A percentile compares a stretch with the other conserved stretches of the same genome.
These are phyloP conservation scores for Dactylella cylindrospora DNA, from an alignment of 2,329 filamentous ascomycete species.

Conservation along the genomic window DNA sequence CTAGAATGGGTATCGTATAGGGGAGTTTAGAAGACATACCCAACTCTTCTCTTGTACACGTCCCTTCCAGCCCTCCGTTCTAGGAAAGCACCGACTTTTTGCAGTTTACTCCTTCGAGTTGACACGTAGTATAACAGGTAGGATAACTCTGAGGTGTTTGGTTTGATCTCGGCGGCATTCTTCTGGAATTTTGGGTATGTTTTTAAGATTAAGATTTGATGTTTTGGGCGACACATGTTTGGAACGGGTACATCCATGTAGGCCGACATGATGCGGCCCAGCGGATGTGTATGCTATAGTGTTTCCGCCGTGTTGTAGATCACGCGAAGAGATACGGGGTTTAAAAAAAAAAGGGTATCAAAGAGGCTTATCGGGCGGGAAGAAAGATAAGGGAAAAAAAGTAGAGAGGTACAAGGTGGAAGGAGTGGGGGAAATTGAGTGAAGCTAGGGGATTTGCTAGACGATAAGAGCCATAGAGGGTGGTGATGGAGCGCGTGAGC, in stretches of 20 bases:
- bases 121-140: conserved; percentile 97
- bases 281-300: too few species aligned
- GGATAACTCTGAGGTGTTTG: conserved; percentile 93
- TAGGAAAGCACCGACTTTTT: conserved; percentile 91
- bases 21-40: conserved; percentile 59
- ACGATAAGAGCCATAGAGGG: conserved; percentile 20
- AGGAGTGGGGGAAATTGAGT: neutral
- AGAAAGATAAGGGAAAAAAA: neutral
- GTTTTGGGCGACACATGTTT: conserved; percentile 70
- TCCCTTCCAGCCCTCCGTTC: conserved; percentile 92
- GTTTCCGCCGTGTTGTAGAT: too few species aligned
- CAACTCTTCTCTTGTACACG: conserved; percentile 83
- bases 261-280: conserved; percentile 44
- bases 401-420: neutral
- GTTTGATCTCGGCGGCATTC: conserved; percentile 86
- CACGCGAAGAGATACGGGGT: too few species aligned
- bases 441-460: neutral
- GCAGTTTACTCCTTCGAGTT: conserved; percentile 89
- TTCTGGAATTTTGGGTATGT: conserved; percentile 94
- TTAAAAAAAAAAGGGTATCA: too few species aligned
- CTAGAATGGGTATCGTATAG: neutral
- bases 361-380: conserved; percentile 11
- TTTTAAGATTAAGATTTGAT: conserved; percentile 92
- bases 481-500: neutral
- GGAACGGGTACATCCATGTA: conserved; percentile 43